Evolutionary conservation across 2,329 filamentous ascomycete species (phyloP).

Genomic region (Verticillium zaregamsianum): DNA sequence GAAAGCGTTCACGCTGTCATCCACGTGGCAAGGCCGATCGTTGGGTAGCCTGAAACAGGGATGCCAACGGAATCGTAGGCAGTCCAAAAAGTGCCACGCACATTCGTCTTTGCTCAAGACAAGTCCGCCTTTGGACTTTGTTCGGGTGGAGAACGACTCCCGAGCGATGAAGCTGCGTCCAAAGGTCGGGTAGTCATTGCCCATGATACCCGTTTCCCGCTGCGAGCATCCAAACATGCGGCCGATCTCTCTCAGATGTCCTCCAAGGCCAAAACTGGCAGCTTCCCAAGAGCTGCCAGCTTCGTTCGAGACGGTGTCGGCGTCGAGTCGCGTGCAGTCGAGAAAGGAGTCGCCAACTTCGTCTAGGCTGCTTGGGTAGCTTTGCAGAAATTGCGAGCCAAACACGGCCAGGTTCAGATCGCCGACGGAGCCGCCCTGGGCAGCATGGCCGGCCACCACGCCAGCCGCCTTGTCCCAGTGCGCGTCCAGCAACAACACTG

Average conservation of each 20-base stretch:
- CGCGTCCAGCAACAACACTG: constrained; percentile 79
- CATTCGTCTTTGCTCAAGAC: constrained; percentile 79
- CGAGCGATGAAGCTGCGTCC: constrained; percentile 78
- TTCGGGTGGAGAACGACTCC: constrained; percentile 84
- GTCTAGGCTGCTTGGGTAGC: constrained; percentile 83
- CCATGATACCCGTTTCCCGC: constrained; percentile 88
- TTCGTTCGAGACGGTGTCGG: constrained; percentile 71
- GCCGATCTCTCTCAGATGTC: constrained; percentile 86
- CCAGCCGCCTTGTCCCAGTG: constrained; percentile 77
- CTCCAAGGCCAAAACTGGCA: constrained; percentile 90
- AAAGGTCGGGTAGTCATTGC: constrained; percentile 78
- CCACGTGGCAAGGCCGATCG: constrained; percentile 59
- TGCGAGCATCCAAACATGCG: constrained; percentile 88
- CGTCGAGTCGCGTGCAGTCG: constrained; percentile 87
- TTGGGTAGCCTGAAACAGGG: constrained; percentile 83
- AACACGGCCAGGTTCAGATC: constrained; percentile 82
- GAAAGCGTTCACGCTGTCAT: constrained; percentile 82
- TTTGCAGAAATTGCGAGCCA: constrained; percentile 87
- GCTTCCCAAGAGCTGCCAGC: constrained; percentile 91
- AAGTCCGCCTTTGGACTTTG: constrained; percentile 74
- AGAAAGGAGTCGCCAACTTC: constrained; percentile 86
- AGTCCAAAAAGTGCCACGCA: constrained; percentile 85
- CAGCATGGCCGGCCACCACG: constrained; percentile 74
- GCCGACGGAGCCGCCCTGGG: constrained; percentile 70
- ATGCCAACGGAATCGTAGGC: constrained; percentile 83